Evolutionary conservation across 192 early-diverging fungal species (phyloP).

Genomic region (Podila epigama): DNA sequence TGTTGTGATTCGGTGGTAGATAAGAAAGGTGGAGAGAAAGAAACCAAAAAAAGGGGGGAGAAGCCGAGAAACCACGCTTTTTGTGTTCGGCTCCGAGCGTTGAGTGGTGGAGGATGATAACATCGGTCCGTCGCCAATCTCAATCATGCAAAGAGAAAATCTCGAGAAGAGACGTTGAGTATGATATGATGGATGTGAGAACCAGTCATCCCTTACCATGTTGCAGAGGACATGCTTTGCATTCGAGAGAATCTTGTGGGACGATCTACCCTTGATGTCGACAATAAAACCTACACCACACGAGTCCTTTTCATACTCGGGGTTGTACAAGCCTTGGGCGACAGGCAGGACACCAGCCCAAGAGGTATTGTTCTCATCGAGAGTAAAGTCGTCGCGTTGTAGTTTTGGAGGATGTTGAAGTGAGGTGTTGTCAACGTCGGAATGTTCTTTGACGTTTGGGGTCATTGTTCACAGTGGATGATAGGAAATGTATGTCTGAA

Average conservation of each 20-base stretch:
- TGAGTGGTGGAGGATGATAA: too few relatives aligned
- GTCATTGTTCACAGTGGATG: background rate
- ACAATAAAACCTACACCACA: slow-evolving; percentile 99
- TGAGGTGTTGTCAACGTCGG: background rate
- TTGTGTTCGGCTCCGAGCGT: too few relatives aligned
- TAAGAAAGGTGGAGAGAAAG: too few relatives aligned
- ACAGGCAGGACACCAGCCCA: slow-evolving; percentile 88
- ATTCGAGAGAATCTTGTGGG: slow-evolving; percentile 90
- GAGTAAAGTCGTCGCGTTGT: slow-evolving; percentile 31
- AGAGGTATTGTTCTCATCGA: slow-evolving; percentile 53
- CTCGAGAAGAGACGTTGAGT: background rate
- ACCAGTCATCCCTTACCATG: slow-evolving; percentile 64
- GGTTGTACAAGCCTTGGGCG: slow-evolving; percentile 89
- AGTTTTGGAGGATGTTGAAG: slow-evolving; percentile 8
- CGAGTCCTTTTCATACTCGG: slow-evolving; percentile 89
- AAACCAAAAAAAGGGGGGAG: too few relatives aligned
- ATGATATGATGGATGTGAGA: background rate
- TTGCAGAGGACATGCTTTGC: slow-evolving; percentile 94
- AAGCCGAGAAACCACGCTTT: too few relatives aligned
- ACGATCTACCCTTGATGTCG: slow-evolving; percentile 84
- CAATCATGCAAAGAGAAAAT: background rate
- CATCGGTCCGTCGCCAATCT: background rate
- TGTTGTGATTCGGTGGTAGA: too few relatives aligned
- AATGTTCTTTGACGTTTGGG: background rate
- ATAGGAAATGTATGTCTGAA: background rate